Evolutionary conservation across 2,329 filamentous ascomycete genomes (phyloP).

Genomic region (Teratosphaeria epicoccoides): DNA sequence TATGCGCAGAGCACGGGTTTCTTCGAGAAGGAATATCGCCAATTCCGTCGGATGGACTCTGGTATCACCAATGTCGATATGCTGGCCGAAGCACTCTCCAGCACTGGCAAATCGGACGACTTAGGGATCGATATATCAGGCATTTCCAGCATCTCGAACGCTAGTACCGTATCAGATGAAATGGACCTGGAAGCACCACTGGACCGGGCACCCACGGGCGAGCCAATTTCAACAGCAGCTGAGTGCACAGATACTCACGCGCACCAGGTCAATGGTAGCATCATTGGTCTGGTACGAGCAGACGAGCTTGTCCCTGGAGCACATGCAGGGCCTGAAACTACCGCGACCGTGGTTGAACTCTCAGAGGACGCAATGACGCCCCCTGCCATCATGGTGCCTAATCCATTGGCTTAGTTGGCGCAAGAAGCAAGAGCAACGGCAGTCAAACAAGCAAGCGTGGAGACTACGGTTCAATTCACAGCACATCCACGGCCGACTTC

Average conservation of each 20-base stretch:
- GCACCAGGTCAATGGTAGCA: not conserved
- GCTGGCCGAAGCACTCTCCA: slow-evolving; percentile 9
- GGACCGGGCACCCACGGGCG: not conserved
- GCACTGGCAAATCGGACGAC: slow-evolving; percentile 1
- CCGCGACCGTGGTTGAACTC: not conserved
- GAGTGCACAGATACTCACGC: not conserved
- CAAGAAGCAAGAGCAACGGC: not conserved
- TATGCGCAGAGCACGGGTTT: slow-evolving; percentile 15
- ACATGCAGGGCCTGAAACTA: not conserved
- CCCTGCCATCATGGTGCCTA: not conserved
- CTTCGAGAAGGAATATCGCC: slow-evolving; percentile 6
- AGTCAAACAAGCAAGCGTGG: not conserved
- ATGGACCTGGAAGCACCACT: not conserved
- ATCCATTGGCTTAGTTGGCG: not conserved
- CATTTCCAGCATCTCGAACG: slow-evolving; percentile 2
- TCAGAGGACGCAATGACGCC: slow-evolving; percentile 2
- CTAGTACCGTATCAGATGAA: slow-evolving; percentile 4
- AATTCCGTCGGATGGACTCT: slow-evolving; percentile 10
- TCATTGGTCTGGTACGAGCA: not conserved
- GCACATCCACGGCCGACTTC: not conserved
- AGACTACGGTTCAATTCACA: not conserved
- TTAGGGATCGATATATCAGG: not conserved
- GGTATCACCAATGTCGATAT: slow-evolving; percentile 10
- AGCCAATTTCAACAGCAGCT: not conserved
- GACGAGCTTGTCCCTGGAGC: not conserved